A percentile compares a stretch with the other conserved stretches of the same genome.
These are phyloP conservation scores for Magnusiomyces clavatus DNA, from an alignment of 1,139 yeast genomes.

Conservation along the genomic window DNA sequence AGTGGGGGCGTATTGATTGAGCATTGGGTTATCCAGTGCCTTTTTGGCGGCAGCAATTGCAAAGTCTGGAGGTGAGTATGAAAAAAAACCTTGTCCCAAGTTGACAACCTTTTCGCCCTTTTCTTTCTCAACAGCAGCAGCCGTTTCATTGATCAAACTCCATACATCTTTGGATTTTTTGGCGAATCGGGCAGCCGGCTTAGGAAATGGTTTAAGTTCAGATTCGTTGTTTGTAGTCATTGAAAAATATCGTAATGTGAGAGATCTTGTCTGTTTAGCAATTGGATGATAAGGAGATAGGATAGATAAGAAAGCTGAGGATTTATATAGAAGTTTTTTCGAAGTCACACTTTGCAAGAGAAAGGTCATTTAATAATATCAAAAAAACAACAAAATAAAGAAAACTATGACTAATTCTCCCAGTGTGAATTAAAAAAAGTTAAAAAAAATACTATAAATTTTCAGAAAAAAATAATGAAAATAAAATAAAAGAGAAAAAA, in stretches of 20 bases:
- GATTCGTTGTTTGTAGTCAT: not conserved
- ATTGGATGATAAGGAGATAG: too few species aligned
- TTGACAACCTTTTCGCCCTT: slow-evolving; percentile 70
- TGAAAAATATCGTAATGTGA: not conserved
- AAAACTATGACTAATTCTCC: too few species aligned
- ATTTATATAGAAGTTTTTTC: too few species aligned
- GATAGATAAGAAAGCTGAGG: too few species aligned
- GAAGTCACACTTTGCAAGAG: too few species aligned
- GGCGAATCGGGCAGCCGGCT: slow-evolving; percentile 23
- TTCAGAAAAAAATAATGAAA: too few species aligned
- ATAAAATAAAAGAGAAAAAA: too few species aligned
- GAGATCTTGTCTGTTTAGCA: too few species aligned
- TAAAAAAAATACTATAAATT: too few species aligned
- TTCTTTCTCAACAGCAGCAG: slow-evolving; percentile 66
- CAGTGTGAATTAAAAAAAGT: too few species aligned
- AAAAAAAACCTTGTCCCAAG: slow-evolving; percentile 94
- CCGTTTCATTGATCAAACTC: slow-evolving; percentile 91
- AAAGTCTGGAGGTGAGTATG: slow-evolving; percentile 88
- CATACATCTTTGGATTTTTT: slow-evolving; percentile 66
- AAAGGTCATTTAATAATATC: too few species aligned
- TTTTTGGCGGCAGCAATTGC: slow-evolving; percentile 76
- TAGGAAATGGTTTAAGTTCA: slow-evolving; percentile 15
- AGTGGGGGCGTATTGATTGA: slow-evolving; percentile 89
- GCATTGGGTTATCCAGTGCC: slow-evolving; percentile 62
- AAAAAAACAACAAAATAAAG: too few species aligned